These are phyloP conservation scores for Agrocybe pediades DNA, from an alignment of 768 basidiomycete species.

Conservation along the genomic window DNA sequence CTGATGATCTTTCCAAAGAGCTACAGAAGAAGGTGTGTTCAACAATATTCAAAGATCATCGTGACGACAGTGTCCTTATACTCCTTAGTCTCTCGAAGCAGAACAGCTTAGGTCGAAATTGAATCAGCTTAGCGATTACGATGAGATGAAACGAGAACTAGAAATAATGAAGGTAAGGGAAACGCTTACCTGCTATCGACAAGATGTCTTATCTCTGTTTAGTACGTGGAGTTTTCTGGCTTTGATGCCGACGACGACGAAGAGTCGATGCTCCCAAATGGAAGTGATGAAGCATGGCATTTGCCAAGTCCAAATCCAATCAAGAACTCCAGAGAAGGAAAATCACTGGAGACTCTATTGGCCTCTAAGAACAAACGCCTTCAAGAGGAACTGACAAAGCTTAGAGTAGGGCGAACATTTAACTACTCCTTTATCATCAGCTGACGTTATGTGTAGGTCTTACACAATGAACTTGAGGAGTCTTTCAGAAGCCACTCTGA, in stretches of 20 bases:
- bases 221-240: slow-evolving; percentile 97
- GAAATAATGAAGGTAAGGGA: slow-evolving; percentile 94
- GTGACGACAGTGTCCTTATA: not conserved
- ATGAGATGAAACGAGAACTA: slow-evolving; percentile 96
- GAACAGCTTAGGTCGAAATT: slow-evolving; percentile 70
- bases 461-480: slow-evolving; percentile 79
- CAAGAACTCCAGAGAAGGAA: slow-evolving; percentile 73
- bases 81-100: slow-evolving; percentile 56
- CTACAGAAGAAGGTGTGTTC: slow-evolving; percentile 52
- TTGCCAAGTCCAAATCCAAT: slow-evolving; percentile 90
- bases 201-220: not conserved
- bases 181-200: not conserved
- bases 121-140: slow-evolving; percentile 82
- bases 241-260: slow-evolving; percentile 72
- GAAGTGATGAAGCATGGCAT: slow-evolving; percentile 52
- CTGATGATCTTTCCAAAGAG: slow-evolving; percentile 64
- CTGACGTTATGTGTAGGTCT: slow-evolving; percentile 52
- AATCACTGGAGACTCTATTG: slow-evolving; percentile 87
- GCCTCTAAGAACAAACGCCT: slow-evolving; percentile 94
- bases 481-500: slow-evolving; percentile 59
- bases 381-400: slow-evolving; percentile 89
- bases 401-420: slow-evolving; percentile 57
- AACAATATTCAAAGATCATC: not conserved
- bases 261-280: slow-evolving; percentile 40
- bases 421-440: not conserved